Conservation (phyloP, 2,329 filamentous ascomycete genomes). For the Aotearoamyces nothofagi region DNA sequence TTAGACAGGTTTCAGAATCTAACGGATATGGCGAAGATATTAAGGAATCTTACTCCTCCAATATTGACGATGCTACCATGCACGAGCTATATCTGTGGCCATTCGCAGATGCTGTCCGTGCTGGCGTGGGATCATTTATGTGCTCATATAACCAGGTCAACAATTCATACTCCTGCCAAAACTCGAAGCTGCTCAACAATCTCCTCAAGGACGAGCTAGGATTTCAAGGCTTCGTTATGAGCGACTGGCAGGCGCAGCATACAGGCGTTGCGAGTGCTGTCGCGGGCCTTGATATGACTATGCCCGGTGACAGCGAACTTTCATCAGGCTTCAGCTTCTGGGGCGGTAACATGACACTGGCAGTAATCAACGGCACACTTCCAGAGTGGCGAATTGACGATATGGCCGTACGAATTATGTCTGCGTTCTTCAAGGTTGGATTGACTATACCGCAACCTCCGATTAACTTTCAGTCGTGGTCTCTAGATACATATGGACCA, state of each 20-base stretch:
- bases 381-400: conserved; percentile 82
- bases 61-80: conserved; percentile 43
- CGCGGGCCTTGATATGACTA: conserved; percentile 74
- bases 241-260: conserved; percentile 70
- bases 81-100: conserved; percentile 48
- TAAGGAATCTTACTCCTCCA: conserved; percentile 36
- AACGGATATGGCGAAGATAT: conserved; percentile 45
- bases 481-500: conserved; percentile 56
- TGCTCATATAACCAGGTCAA: conserved; percentile 75
- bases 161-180: conserved; percentile 68
- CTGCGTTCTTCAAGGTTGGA: conserved; percentile 52
- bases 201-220: conserved; percentile 67
- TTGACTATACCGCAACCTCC: conserved; percentile 27
- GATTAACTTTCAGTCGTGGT: conserved; percentile 87
- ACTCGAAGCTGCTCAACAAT: conserved; percentile 60
- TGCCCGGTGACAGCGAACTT: conserved; percentile 74
- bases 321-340: conserved; percentile 48
- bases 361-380: conserved; percentile 77
- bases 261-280: conserved; percentile 48
- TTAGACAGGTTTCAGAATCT: conserved; percentile 23
- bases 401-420: conserved; percentile 75
- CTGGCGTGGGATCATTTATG: conserved; percentile 71
- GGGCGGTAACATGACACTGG: conserved; percentile 77
- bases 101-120: conserved; percentile 43
- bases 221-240: conserved; percentile 69